Evolutionary conservation across 805 yeast genomes (phyloP).

Genomic region (Wickerhamomyces chambardii): DNA sequence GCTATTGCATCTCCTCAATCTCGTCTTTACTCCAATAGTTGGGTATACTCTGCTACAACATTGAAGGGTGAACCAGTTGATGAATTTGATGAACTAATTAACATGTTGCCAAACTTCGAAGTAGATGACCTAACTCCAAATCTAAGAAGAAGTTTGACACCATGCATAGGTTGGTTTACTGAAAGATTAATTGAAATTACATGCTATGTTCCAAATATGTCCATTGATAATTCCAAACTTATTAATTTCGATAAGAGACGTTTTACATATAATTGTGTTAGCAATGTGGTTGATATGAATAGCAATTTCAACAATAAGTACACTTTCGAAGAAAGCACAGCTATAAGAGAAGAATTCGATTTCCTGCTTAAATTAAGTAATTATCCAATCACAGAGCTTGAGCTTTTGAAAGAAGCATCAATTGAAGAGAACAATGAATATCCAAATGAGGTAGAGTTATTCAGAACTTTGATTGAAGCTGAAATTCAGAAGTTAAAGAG

Average conservation of each 20-base stretch:
- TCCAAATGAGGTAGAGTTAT: conserved; percentile 28
- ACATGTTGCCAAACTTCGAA: conserved; percentile 25
- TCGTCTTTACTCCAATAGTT: conserved; percentile 54
- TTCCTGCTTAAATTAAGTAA: conserved; percentile 36
- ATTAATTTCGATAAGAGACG: conserved; percentile 84
- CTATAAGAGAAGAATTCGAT: conserved; percentile 30
- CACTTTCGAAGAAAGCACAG: conserved; percentile 20
- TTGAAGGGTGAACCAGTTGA: conserved; percentile 11
- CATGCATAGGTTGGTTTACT: conserved; percentile 89
- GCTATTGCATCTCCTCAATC: conserved; percentile 79
- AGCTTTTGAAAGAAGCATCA: conserved; percentile 32
- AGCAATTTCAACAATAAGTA: conserved; percentile 6
- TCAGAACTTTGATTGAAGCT: conserved; percentile 32
- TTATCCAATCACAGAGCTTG: conserved; percentile 23
- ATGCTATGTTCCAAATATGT: conserved; percentile 72
- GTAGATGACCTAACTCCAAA: conserved; percentile 20
- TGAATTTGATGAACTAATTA: conserved; percentile 21
- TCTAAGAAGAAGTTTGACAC: conserved; percentile 43
- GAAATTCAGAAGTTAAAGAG: conserved; percentile 45
- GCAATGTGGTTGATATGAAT: conserved; percentile 40
- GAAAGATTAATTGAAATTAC: conserved; percentile 72
- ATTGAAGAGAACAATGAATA: conserved; percentile 30
- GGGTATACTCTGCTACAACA: conserved; percentile 46
- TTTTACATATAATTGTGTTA: conserved; percentile 52
- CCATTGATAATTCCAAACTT: conserved; percentile 49